Conservation (phyloP, 1,139 yeast genomes). For the Geotrichum aggregatum region DNA sequence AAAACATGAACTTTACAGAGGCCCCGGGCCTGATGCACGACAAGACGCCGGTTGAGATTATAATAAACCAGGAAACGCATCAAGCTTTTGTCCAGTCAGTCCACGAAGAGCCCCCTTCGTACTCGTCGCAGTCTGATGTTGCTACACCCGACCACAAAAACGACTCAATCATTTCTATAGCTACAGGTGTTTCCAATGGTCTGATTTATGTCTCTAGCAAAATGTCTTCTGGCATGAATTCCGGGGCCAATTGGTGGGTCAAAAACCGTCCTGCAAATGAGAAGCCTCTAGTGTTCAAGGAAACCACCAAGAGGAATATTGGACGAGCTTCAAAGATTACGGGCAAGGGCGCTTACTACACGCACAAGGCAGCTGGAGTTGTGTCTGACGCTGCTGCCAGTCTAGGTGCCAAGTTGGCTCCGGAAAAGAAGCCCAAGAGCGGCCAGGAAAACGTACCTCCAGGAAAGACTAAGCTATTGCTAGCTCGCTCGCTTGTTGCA, state of each 20-base stretch:
- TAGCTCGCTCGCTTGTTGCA: slow-evolving; percentile 21
- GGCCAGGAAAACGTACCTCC: slow-evolving; percentile 17
- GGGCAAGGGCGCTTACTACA: slow-evolving; percentile 17
- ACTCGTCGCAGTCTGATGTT: too few species aligned
- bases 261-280: slow-evolving; percentile 9
- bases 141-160: slow-evolving; percentile 1
- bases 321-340: slow-evolving; percentile 14
- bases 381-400: slow-evolving; percentile 15
- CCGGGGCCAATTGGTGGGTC: slow-evolving; percentile 20
- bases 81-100: slow-evolving; percentile 13
- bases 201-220: slow-evolving; percentile 14
- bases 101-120: slow-evolving; percentile 1
- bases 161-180: slow-evolving; percentile 17
- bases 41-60: slow-evolving; percentile 19
- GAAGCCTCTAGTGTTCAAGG: slow-evolving; percentile 16
- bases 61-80: slow-evolving; percentile 2
- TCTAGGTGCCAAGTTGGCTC: slow-evolving; percentile 20
- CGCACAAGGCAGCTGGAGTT: slow-evolving; percentile 16
- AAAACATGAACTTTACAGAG: slow-evolving; percentile 10
- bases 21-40: slow-evolving; percentile 12
- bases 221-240: slow-evolving; percentile 14
- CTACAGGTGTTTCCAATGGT: slow-evolving; percentile 14
- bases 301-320: slow-evolving; percentile 12
- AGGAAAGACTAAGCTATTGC: slow-evolving; percentile 4
- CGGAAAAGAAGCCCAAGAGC: slow-evolving; percentile 33